Evolutionary conservation across 1,139 yeast species (phyloP).

Genomic region (Casaregolazyma lundiana): DNA sequence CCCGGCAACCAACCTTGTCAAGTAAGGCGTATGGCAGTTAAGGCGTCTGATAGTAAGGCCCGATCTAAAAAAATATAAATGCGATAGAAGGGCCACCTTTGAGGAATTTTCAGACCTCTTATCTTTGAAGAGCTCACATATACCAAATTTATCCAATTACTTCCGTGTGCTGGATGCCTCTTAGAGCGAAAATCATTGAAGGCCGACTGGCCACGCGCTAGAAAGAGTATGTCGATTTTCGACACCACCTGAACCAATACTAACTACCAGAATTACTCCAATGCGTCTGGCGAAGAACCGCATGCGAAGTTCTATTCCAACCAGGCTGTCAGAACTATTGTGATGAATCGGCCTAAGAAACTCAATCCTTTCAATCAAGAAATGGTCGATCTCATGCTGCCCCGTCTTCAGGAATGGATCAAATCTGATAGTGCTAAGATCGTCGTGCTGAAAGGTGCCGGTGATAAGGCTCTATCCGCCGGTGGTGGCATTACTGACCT

Average conservation of each 20-base stretch:
- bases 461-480: constrained; percentile 48
- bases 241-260: background rate
- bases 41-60: no score
- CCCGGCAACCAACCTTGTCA: no score
- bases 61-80: no score
- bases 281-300: constrained; percentile 26
- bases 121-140: no score
- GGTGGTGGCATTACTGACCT: constrained; percentile 93
- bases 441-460: constrained; percentile 65
- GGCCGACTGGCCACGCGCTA: constrained; percentile 1
- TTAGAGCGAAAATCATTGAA: constrained; percentile 28
- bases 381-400: constrained; percentile 72
- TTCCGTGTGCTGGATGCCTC: constrained; percentile 26
- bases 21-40: no score
- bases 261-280: constrained; percentile 7
- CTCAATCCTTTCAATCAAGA: constrained; percentile 78
- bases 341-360: constrained; percentile 78
- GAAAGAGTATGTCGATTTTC: background rate
- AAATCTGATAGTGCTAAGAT: constrained; percentile 62
- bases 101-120: no score
- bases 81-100: no score
- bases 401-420: constrained; percentile 71
- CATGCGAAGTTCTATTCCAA: constrained; percentile 61
- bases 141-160: no score
- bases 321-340: constrained; percentile 67